Conservation (phyloP, 768 basidiomycete genomes). For the Suillus spraguei region DNA sequence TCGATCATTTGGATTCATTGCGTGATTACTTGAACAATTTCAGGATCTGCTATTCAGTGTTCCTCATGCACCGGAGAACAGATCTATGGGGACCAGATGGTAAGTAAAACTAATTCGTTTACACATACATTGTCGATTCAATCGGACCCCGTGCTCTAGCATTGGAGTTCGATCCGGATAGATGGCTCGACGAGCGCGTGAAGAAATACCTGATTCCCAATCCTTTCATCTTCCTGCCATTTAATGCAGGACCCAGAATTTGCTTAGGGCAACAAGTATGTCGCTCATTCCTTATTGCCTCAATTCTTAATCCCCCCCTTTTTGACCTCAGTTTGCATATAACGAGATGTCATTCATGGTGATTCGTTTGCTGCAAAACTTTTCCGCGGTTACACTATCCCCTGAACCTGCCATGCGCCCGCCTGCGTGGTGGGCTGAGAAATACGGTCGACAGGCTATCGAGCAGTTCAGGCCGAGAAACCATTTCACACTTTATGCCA, state of each 20-base stretch:
- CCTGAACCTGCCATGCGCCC: slow-evolving; percentile 27
- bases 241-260: too few relatives aligned
- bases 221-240: too few relatives aligned
- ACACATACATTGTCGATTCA: not conserved
- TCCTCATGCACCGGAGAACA: slow-evolving; percentile 39
- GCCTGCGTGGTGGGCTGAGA: slow-evolving; percentile 30
- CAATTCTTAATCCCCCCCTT: too few relatives aligned
- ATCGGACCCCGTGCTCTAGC: slow-evolving; percentile 15
- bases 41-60: slow-evolving; percentile 29
- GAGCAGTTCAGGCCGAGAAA: slow-evolving; percentile 30
- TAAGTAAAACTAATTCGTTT: slow-evolving; percentile 9
- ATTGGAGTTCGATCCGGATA: slow-evolving; percentile 40
- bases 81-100: slow-evolving; percentile 42
- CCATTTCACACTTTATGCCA: slow-evolving; percentile 37
- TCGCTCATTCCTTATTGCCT: too few relatives aligned
- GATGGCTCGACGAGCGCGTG: slow-evolving; percentile 42
- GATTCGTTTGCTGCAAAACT: slow-evolving; percentile 31
- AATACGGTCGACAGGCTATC: slow-evolving; percentile 26
- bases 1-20: not conserved
- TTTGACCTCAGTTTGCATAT: slow-evolving; percentile 32
- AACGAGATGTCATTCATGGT: slow-evolving; percentile 38
- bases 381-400: slow-evolving; percentile 25
- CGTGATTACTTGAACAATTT: not conserved
- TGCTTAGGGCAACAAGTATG: too few relatives aligned
- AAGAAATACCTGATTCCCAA: too few relatives aligned